Evolutionary conservation across 1,139 yeast species (phyloP).

Genomic region (Yamadazyma mexicana): DNA sequence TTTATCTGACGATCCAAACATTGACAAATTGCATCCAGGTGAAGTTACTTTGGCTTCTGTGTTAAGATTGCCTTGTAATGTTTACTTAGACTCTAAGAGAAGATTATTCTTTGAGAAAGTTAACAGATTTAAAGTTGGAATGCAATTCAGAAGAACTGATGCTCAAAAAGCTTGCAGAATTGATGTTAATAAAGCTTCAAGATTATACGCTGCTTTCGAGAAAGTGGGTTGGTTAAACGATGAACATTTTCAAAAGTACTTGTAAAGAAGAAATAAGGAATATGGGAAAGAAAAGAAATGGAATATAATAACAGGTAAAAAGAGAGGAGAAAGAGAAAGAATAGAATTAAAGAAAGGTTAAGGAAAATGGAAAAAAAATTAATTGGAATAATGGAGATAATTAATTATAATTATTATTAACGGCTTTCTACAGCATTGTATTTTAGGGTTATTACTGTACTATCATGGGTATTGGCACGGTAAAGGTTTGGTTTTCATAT

Average conservation of each 20-base stretch:
- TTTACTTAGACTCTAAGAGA: conserved; percentile 89
- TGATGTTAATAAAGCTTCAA: conserved; percentile 93
- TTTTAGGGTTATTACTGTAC: conserved; percentile 1
- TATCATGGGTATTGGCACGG: conserved; percentile 7
- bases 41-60: conserved; percentile 86
- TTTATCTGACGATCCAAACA: conserved; percentile 71
- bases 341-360: not conserved
- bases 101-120: conserved; percentile 89
- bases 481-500: conserved; percentile 9
- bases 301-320: not conserved
- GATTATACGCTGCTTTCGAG: conserved; percentile 90
- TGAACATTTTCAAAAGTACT: conserved; percentile 58
- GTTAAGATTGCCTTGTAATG: conserved; percentile 82
- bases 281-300: not conserved
- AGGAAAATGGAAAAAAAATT: not conserved
- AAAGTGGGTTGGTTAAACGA: conserved; percentile 95
- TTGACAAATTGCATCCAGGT: conserved; percentile 79
- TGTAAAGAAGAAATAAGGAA: conserved; percentile 10
- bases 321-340: not conserved
- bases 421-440: not conserved
- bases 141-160: conserved; percentile 94
- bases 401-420: no score
- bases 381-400: not conserved
- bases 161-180: conserved; percentile 97
- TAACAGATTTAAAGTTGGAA: conserved; percentile 65